These are phyloP conservation scores for Solanum pennellii DNA, from an alignment of 257 asterid species.

Conservation along the genomic window DNA sequence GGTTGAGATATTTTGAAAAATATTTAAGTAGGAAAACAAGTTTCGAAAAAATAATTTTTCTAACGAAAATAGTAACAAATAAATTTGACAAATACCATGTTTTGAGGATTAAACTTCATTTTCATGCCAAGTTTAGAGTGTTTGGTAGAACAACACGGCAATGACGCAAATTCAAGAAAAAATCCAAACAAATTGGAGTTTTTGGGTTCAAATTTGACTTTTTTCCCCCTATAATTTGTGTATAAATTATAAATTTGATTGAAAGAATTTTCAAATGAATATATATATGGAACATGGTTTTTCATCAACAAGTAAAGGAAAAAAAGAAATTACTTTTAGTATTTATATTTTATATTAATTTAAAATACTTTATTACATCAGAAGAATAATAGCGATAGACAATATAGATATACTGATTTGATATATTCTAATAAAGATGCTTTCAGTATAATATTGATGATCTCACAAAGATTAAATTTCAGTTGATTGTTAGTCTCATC, in stretches of 20 bases:
- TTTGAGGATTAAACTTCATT: background rate
- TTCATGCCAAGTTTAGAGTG: background rate
- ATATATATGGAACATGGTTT: background rate
- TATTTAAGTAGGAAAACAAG: no score
- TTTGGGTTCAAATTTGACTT: background rate
- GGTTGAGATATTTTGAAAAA: no score
- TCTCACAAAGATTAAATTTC: background rate
- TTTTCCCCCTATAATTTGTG: no score
- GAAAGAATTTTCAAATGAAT: background rate
- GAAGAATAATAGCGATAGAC: background rate
- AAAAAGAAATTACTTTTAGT: no score
- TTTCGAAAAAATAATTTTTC: no score
- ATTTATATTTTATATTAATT: no score
- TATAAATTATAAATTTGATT: background rate
- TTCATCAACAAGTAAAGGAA: background rate
- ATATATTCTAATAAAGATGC: no score
- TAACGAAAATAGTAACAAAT: no score
- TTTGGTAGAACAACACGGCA: background rate
- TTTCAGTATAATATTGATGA: background rate
- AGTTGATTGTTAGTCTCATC: background rate
- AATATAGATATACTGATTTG: background rate
- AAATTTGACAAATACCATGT: no score
- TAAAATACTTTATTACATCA: background rate
- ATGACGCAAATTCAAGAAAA: background rate
- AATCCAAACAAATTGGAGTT: background rate